These are phyloP conservation scores for Yarrowia sp. DNA, from an alignment of 805 yeast species.

Conservation along the genomic window DNA sequence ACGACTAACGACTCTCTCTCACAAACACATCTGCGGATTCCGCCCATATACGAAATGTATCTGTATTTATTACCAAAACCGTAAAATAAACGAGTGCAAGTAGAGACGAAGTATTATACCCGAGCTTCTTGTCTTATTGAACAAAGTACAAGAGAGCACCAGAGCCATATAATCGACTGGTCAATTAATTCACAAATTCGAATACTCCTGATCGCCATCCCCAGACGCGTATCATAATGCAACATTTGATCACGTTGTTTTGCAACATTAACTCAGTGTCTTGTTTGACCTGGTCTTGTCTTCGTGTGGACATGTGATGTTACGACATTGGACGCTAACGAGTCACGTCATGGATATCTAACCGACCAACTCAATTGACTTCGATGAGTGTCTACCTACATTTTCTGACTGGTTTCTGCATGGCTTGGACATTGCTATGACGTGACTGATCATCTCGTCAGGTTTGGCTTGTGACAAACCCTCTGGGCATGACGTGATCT, in stretches of 20 bases:
- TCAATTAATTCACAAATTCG: neutral
- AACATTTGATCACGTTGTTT: neutral
- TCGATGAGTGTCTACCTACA: neutral
- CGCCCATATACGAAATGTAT: slow-evolving; percentile 11
- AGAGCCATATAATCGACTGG: no score
- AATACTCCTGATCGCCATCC: no score
- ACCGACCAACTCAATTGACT: neutral
- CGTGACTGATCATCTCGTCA: neutral
- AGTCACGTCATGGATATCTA: neutral
- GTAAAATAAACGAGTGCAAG: neutral
- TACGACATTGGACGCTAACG: neutral
- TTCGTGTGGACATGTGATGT: neutral
- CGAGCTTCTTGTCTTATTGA: no score
- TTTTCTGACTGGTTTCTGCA: no score
- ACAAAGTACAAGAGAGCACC: no score
- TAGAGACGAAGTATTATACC: no score
- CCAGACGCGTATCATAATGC: neutral
- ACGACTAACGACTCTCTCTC: slow-evolving; percentile 21
- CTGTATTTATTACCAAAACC: slow-evolving; percentile 1
- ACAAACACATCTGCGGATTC: neutral
- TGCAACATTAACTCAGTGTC: neutral
- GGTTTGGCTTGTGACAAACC: neutral
- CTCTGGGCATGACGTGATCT: slow-evolving; percentile 5
- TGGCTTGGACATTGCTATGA: neutral
- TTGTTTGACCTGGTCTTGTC: neutral